Evolutionary conservation across 352 stramenopile genomes (phyloP).

Genomic region (Saprolegnia diclina): DNA sequence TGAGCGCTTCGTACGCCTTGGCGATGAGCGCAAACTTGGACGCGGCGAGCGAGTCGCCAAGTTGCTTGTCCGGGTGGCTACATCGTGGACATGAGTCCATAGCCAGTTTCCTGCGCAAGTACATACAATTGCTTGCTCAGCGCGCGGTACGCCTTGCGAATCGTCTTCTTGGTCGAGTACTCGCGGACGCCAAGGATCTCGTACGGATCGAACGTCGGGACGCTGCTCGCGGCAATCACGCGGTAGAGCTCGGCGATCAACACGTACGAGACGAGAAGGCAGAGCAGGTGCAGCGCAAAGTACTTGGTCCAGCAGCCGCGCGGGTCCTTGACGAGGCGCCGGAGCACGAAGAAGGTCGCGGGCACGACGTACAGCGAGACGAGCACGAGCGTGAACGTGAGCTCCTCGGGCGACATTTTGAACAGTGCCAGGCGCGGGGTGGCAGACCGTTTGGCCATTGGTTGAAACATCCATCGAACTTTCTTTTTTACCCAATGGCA

Average conservation of each 20-base stretch:
- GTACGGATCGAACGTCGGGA: constrained; percentile 69
- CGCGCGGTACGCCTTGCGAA: constrained; percentile 69
- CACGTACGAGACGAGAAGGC: constrained; percentile 41
- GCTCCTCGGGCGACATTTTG: constrained; percentile 19
- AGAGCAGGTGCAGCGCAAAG: constrained; percentile 18
- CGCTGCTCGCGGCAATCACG: constrained; percentile 54
- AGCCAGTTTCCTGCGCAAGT: background rate
- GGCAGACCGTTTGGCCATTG: constrained; percentile 2
- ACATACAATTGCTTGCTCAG: constrained; percentile 47
- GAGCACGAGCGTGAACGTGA: constrained; percentile 69
- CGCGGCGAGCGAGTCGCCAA: constrained; percentile 38
- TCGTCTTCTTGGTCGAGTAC: constrained; percentile 44
- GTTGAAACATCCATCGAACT: background rate
- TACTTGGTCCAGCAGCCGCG: constrained; percentile 33
- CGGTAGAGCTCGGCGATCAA: constrained; percentile 50
- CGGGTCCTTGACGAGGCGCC: constrained; percentile 41
- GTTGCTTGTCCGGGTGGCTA: constrained; percentile 77
- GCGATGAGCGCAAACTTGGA: constrained; percentile 61
- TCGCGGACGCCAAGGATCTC: constrained; percentile 73
- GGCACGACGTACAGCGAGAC: constrained; percentile 72
- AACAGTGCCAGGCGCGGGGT: background rate
- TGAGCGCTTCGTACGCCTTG: constrained; percentile 84
- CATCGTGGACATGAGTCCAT: background rate
- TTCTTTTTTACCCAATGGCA: no score
- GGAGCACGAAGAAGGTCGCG: constrained; percentile 46